A percentile compares a stretch with the other conserved stretches of the same genome.
phyloP scores from a whole-genome alignment of 441 rosid genomes.

The Aquilaria agallochum region DNA sequence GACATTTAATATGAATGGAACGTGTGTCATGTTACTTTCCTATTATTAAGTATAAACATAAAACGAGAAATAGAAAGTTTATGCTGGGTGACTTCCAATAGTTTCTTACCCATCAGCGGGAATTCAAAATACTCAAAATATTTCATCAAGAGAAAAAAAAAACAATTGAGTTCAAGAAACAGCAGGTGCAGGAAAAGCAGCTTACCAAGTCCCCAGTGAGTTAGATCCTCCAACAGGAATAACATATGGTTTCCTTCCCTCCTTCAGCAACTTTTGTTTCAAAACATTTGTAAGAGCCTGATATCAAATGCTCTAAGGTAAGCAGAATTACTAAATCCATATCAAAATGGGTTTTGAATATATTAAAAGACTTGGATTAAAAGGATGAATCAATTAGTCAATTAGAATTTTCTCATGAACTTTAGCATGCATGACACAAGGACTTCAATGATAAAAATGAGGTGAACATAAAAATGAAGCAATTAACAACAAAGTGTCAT shows the following conservation, averaged over 20 bases:
- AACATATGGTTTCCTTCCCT: slow-evolving; percentile 89
- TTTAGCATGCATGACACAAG: too few relatives aligned
- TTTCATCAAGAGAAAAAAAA: neutral
- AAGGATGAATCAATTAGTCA: too few relatives aligned
- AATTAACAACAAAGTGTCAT: too few relatives aligned
- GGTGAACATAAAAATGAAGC: too few relatives aligned
- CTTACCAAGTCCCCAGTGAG: slow-evolving; percentile 95
- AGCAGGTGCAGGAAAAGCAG: neutral
- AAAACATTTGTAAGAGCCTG: slow-evolving; percentile 69
- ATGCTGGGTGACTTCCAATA: neutral
- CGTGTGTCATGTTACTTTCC: too few relatives aligned
- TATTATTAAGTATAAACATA: neutral
- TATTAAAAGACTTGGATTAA: too few relatives aligned
- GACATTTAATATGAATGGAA: too few relatives aligned
- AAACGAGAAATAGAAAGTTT: neutral
- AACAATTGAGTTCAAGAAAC: slow-evolving; percentile 1
- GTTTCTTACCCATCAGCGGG: too few relatives aligned
- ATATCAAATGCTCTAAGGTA: slow-evolving; percentile 19
- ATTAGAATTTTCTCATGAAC: too few relatives aligned
- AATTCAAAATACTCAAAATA: neutral
- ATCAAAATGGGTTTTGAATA: neutral
- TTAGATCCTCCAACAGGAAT: slow-evolving; percentile 98
- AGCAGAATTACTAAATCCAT: slow-evolving; percentile 2
- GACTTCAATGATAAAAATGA: too few relatives aligned
- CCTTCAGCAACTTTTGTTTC: slow-evolving; percentile 68